phyloP scores from a whole-genome alignment of 2,329 filamentous ascomycete species.

The Calonectria honghensis region DNA sequence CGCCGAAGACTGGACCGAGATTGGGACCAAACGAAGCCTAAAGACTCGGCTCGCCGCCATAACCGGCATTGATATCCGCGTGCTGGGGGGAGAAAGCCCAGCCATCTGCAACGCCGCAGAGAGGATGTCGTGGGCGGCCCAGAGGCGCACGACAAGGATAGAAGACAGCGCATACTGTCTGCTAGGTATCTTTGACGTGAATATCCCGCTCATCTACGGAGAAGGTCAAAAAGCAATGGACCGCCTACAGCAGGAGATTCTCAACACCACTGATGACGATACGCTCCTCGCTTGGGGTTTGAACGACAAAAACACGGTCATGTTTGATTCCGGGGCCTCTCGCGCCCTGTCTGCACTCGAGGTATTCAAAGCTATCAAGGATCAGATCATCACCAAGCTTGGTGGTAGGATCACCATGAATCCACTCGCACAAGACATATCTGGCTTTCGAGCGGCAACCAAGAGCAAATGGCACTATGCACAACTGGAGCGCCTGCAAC shows the following conservation, averaged over 20 bases:
- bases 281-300: not conserved
- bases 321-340: not conserved
- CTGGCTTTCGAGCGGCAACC: not conserved
- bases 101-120: not conserved
- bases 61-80: not conserved
- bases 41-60: not conserved
- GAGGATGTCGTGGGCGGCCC: slow-evolving; percentile 3
- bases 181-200: not conserved
- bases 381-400: not conserved
- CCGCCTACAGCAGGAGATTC: not conserved
- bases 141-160: not conserved
- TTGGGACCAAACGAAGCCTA: not conserved
- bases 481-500: not conserved
- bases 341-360: not conserved
- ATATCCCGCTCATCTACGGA: not conserved
- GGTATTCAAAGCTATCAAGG: not conserved
- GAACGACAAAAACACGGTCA: not conserved
- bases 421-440: not conserved
- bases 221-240: not conserved
- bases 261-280: slow-evolving; percentile 1
- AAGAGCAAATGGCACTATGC: not conserved
- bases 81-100: not conserved
- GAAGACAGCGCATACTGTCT: slow-evolving; percentile 4
- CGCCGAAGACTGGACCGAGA: slow-evolving; percentile 10
- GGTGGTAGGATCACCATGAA: not conserved